Evolutionary conservation across 352 stramenopile species (phyloP).

Genomic region (Aphanomyces invadans): DNA sequence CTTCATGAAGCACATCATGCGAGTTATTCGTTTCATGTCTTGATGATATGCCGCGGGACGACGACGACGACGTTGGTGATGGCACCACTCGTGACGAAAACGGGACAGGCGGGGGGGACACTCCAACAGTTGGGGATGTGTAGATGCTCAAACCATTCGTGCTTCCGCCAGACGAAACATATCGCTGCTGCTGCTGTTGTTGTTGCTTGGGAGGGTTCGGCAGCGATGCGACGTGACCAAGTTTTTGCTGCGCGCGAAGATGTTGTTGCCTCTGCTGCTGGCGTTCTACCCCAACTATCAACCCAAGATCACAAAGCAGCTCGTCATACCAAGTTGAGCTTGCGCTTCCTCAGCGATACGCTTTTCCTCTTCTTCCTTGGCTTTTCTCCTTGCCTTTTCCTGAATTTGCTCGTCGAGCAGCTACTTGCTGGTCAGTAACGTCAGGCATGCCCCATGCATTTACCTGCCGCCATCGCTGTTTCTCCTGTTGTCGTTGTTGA

Average conservation of each 20-base stretch:
- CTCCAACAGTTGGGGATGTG: background rate
- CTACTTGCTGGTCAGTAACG: background rate
- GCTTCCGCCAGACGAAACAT: background rate
- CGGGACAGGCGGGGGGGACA: slow-evolving; percentile 3
- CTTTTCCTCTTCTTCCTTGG: slow-evolving; percentile 3
- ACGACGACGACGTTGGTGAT: background rate
- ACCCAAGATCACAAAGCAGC: background rate
- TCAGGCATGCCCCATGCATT: background rate
- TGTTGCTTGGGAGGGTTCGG: background rate
- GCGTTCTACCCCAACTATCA: background rate
- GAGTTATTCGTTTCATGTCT: background rate
- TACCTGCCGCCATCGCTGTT: slow-evolving; percentile 10
- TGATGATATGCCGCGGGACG: background rate
- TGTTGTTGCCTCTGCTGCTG: background rate
- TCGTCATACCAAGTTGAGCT: slow-evolving; percentile 1
- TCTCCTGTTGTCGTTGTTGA: slow-evolving; percentile 12
- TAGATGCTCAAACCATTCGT: background rate
- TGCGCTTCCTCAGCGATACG: background rate
- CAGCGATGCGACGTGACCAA: slow-evolving; percentile 17
- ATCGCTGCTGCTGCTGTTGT: background rate
- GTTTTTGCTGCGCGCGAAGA: slow-evolving; percentile 17
- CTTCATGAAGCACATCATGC: background rate
- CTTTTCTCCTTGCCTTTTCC: slow-evolving; percentile 18
- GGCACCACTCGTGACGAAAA: background rate
- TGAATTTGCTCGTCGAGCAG: slow-evolving; percentile 16